Conservation (phyloP, 768 basidiomycete species). For the Lactifluus hygrophoroides region DNA sequence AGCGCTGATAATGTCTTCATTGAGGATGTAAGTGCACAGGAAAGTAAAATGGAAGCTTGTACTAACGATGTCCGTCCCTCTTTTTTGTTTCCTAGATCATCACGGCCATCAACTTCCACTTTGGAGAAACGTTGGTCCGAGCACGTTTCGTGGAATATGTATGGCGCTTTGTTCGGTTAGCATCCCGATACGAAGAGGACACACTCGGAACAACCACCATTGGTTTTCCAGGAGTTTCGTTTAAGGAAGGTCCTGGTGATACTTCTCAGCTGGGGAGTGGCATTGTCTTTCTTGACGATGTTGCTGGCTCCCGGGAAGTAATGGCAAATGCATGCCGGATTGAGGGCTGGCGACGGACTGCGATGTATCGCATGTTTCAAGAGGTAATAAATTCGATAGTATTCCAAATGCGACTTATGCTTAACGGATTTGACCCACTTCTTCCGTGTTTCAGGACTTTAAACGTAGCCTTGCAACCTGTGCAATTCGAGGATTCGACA, state of each 20-base stretch:
- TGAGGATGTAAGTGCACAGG: conserved; percentile 66
- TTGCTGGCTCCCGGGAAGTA: conserved; percentile 57
- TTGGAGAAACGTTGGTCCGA: conserved; percentile 82
- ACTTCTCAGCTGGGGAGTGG: conserved; percentile 65
- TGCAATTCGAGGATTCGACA: conserved; percentile 73
- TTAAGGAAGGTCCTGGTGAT: conserved; percentile 37
- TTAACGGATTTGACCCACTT: not conserved
- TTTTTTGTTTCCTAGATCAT: conserved; percentile 47
- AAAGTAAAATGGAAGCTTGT: not conserved
- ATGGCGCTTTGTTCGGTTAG: conserved; percentile 75
- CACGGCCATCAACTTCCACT: conserved; percentile 82
- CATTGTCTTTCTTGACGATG: conserved; percentile 68
- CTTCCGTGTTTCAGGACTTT: conserved; percentile 50
- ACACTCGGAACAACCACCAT: conserved; percentile 61
- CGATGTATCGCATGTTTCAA: conserved; percentile 65
- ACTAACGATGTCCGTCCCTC: not conserved
- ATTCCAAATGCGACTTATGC: not conserved
- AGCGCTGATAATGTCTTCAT: conserved; percentile 79
- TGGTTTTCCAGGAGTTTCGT: conserved; percentile 56
- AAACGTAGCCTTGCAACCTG: conserved; percentile 41
- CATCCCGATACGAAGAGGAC: conserved; percentile 89
- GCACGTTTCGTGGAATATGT: conserved; percentile 88
- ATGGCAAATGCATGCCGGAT: conserved; percentile 72
- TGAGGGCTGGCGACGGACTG: conserved; percentile 87
- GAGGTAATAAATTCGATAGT: conserved; percentile 35